phyloP scores from a whole-genome alignment of 1,284 basidiomycete genomes.

The Caloboletus inedulis region DNA sequence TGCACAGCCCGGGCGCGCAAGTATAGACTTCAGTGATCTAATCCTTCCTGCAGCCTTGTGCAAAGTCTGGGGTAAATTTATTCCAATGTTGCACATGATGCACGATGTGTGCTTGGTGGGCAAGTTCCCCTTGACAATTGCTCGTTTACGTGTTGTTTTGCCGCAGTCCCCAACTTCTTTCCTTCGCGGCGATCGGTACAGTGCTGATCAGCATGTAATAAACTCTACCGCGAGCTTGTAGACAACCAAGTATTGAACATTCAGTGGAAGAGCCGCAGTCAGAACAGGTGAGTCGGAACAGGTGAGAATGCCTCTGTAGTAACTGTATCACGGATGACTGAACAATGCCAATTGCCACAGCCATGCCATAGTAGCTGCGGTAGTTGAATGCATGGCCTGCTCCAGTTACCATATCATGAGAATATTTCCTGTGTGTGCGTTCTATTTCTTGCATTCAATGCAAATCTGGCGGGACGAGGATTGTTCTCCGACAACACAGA shows the following conservation, averaged over 20 bases:
- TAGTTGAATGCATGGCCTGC: not conserved
- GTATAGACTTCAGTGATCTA: not conserved
- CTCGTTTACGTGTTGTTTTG: not conserved
- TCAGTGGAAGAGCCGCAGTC: not conserved
- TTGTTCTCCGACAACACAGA: not conserved
- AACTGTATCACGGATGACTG: not conserved
- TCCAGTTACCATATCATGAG: not conserved
- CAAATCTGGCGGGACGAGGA: not conserved
- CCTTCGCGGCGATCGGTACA: not conserved
- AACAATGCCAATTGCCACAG: not conserved
- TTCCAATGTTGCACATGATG: not conserved
- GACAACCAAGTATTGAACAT: not conserved
- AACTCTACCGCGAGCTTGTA: not conserved
- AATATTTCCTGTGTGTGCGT: not conserved
- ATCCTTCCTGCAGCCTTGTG: too few relatives aligned
- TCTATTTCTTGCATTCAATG: not conserved
- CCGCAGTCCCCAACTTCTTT: not conserved
- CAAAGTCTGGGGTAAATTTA: not conserved
- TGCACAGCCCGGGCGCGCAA: not conserved
- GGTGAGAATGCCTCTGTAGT: not conserved
- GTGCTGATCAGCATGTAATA: not conserved
- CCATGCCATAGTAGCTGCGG: not conserved
- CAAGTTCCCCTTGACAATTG: not conserved
- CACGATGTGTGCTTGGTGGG: not conserved
- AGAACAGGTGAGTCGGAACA: not conserved